Evolutionary conservation across 2,329 filamentous ascomycete species (phyloP).

Genomic region (Diplodia corticola): DNA sequence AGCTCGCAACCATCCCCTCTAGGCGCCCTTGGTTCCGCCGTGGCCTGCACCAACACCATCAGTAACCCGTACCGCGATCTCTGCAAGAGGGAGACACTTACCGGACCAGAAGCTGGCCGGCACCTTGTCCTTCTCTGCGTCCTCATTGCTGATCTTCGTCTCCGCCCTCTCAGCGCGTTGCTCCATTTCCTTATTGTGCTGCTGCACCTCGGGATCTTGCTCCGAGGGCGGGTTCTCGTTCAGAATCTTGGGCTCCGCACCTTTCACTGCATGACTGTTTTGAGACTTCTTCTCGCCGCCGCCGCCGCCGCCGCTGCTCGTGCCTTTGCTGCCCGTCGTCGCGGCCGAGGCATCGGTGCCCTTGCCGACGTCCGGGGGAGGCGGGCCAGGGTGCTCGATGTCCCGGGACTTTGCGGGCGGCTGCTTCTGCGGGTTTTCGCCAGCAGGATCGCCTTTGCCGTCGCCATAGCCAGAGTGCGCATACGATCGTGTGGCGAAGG

Average conservation of each 20-base stretch:
- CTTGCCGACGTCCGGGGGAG: slow-evolving; percentile 45
- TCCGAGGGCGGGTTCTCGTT: slow-evolving; percentile 33
- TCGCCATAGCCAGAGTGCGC: slow-evolving; percentile 46
- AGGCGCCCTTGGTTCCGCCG: slow-evolving; percentile 32
- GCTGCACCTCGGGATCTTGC: slow-evolving; percentile 37
- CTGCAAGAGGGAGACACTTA: slow-evolving; percentile 26
- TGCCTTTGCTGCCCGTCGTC: slow-evolving; percentile 16
- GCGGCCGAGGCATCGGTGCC: slow-evolving; percentile 33
- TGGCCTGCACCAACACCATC: slow-evolving; percentile 26
- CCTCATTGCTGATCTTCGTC: slow-evolving; percentile 40
- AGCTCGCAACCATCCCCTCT: slow-evolving; percentile 18
- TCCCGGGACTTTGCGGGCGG: slow-evolving; percentile 40
- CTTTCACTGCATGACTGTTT: slow-evolving; percentile 31
- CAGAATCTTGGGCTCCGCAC: slow-evolving; percentile 47
- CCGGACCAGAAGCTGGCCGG: slow-evolving; percentile 42
- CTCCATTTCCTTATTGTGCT: slow-evolving; percentile 49
- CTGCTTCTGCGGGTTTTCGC: slow-evolving; percentile 47
- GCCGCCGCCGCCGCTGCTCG: slow-evolving; percentile 10
- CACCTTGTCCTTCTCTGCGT: slow-evolving; percentile 45
- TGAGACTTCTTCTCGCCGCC: slow-evolving; percentile 8
- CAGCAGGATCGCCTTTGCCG: slow-evolving; percentile 44
- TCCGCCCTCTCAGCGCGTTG: slow-evolving; percentile 44
- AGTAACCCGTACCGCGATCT: neutral
- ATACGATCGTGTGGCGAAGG: slow-evolving; percentile 32
- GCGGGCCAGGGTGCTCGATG: slow-evolving; percentile 48